Evolutionary conservation across 169 alveolate species (phyloP).

Genomic region (Plasmodium sp.): DNA sequence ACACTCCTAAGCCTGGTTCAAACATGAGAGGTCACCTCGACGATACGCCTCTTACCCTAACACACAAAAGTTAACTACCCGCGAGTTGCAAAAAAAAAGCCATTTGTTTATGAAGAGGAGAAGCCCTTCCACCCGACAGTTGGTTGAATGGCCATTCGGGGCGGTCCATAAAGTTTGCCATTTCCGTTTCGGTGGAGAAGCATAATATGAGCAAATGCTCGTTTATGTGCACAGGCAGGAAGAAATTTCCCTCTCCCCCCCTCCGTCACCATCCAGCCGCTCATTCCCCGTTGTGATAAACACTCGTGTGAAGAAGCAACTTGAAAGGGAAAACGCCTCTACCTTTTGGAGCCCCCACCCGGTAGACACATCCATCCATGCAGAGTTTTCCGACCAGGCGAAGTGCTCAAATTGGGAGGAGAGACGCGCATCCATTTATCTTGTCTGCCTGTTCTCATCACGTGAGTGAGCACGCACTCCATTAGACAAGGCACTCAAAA

Average conservation of each 20-base stretch:
- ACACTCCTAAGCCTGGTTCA: not conserved
- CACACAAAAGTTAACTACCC: not conserved
- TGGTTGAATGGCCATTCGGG: not conserved
- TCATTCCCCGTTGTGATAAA: not conserved
- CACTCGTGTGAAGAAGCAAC: not conserved
- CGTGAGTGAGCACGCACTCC: not conserved
- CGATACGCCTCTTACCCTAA: not conserved
- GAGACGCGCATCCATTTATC: not conserved
- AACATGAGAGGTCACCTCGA: not conserved
- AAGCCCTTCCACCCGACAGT: not conserved
- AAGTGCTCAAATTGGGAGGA: not conserved
- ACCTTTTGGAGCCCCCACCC: not conserved
- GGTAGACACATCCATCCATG: not conserved
- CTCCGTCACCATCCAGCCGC: not conserved
- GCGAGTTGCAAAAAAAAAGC: not conserved
- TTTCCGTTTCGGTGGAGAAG: not conserved
- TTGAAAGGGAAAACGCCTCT: not conserved
- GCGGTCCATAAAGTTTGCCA: not conserved
- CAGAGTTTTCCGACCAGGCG: not conserved
- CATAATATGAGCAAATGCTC: not conserved
- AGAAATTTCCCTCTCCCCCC: not conserved
- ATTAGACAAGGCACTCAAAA: not conserved
- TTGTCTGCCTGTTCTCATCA: not conserved
- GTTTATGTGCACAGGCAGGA: not conserved
- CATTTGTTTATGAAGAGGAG: not conserved